Evolutionary conservation across 169 alveolate genomes (phyloP).

Genomic region (Cryptosporidium tyzzeri): DNA sequence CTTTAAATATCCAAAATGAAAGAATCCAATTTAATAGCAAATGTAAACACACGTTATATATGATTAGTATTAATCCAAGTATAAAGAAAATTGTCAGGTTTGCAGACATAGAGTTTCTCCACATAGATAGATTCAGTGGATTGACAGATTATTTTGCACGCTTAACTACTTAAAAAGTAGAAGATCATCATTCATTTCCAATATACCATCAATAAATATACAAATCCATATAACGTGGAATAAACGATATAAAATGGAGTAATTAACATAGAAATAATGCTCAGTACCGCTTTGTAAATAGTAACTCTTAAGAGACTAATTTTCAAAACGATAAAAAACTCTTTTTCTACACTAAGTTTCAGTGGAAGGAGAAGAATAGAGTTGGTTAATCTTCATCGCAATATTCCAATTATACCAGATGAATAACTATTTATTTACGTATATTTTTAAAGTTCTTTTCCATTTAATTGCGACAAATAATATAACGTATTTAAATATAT

Average conservation of each 20-base stretch:
- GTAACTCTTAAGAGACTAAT: not conserved
- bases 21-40: not conserved
- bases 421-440: not conserved
- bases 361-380: constrained; percentile 77
- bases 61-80: not conserved
- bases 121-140: constrained; percentile 69
- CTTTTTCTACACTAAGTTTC: constrained; percentile 59
- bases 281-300: constrained; percentile 18
- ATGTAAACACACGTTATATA: not conserved
- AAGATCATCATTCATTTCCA: constrained; percentile 34
- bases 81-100: constrained; percentile 48
- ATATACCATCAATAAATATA: not conserved
- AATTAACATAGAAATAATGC: constrained; percentile 46
- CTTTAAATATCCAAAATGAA: not conserved
- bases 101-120: constrained; percentile 61
- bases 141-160: constrained; percentile 70
- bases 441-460: not conserved
- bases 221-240: constrained; percentile 6
- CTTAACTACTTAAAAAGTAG: constrained; percentile 1
- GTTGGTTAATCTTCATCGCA: constrained; percentile 70
- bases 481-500: not conserved
- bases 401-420: constrained; percentile 9
- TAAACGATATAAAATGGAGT: not conserved
- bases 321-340: constrained; percentile 10
- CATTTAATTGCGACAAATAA: not conserved